Evolutionary conservation across 164 flowering plant species (phyloP), one percentile per base, ranked within the genome.

Genomic region (Protea cynaroides): DNA sequence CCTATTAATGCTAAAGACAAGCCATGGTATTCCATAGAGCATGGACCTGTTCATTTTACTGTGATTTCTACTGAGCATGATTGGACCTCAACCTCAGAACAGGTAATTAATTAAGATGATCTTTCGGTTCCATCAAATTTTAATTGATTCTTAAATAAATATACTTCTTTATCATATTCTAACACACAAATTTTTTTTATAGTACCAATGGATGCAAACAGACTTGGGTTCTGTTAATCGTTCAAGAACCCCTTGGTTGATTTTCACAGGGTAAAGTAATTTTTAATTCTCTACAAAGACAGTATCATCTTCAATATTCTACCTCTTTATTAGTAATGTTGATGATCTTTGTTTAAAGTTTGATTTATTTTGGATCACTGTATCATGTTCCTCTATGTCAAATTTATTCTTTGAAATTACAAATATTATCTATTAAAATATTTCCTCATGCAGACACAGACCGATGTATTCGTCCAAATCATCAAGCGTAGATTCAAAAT

Each of bases 171-270:
- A 21, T 43, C 17, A 24, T 51, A 52, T 60, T 25, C 13, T 53
- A 58, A 62, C 14, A 34, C 25, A 24, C 2, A 44, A 44, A 19
- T 36, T 3, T 24, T 5, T 18, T 47, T 53, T 60, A 12, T 76
- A 92, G 97, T 82, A 85, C 66, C 62, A 74, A 18, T 92, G 96
- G 98, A 88, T 90, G 71, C 71, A 77, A 46, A 79, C 74, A 3
- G 92, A 92, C 81, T 78, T 86, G 87, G 83, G 81, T 62, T 79
- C 90, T 0, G 84, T 90, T 8, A 74, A 92, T 66, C 79, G 96
- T 63, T 69, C 86, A 5, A 79, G 63, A 78, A 92, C 96, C 6
- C 96, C 98, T 8, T 92, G 96, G 96, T 49, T 90, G 22, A 72
- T 92, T 53, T 90, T 92, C 65, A 68, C 76, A 1, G 98, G 98